A percentile compares a stretch with the other conserved stretches of the same genome.
These are phyloP conservation scores for Cystobasidium onofrii DNA, from an alignment of 768 basidiomycete species.

Conservation along the genomic window DNA sequence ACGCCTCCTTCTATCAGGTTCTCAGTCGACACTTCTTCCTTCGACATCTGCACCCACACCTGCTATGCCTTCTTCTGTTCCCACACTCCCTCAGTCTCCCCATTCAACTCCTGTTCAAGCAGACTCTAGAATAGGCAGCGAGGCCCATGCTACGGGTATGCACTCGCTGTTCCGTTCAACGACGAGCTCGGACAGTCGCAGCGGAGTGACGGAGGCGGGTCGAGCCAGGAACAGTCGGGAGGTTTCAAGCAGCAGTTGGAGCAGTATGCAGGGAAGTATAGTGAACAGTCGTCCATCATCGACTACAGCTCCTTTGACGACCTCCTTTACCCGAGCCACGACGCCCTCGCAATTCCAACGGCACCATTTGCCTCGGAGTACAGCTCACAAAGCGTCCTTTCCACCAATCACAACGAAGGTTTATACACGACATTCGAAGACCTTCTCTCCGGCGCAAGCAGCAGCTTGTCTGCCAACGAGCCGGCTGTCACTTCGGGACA, in stretches of 20 bases:
- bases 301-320: constrained; percentile 6
- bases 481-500: neutral
- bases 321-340: neutral
- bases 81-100: neutral
- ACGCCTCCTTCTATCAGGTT: neutral
- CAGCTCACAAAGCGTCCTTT: neutral
- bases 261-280: neutral
- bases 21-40: neutral
- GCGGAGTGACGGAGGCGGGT: neutral
- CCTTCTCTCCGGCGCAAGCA: neutral
- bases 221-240: neutral
- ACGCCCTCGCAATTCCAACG: neutral
- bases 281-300: neutral
- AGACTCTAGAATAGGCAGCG: constrained; percentile 18
- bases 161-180: constrained; percentile 27
- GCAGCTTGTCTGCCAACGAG: neutral
- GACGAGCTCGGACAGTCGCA: constrained; percentile 11
- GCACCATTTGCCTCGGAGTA: neutral
- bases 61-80: neutral
- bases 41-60: neutral
- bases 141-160: constrained; percentile 29
- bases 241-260: neutral
- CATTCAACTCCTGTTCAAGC: neutral
- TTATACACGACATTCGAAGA: neutral
- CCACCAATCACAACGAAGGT: neutral